These are phyloP conservation scores for Plasmodium ovale DNA, from an alignment of 169 alveolate species.

Conservation along the genomic window DNA sequence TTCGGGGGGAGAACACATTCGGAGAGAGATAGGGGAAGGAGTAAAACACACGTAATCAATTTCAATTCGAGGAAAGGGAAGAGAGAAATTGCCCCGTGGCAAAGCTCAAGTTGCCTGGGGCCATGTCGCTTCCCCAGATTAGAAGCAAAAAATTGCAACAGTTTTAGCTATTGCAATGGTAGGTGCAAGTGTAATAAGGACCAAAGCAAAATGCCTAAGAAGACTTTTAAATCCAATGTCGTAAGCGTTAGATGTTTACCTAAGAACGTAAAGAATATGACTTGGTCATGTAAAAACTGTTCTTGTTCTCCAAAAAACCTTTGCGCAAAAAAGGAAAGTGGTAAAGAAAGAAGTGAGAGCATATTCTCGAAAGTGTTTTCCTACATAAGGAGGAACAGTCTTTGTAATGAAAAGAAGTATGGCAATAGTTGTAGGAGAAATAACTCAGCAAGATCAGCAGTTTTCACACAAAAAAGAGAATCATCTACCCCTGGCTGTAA, in stretches of 20 bases:
- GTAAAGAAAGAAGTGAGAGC: constrained; percentile 3
- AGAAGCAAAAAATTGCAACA: neutral
- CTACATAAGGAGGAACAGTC: constrained; percentile 46
- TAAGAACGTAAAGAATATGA: neutral
- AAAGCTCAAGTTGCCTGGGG: neutral
- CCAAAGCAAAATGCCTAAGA: neutral
- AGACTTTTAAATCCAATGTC: constrained; percentile 1
- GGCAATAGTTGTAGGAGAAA: constrained; percentile 17
- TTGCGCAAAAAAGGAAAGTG: constrained; percentile 2
- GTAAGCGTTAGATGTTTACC: constrained; percentile 14
- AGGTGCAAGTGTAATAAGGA: neutral
- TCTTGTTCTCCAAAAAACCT: constrained; percentile 1
- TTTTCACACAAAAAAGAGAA: neutral
- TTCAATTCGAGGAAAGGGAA: neutral
- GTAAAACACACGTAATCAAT: neutral
- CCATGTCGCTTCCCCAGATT: neutral
- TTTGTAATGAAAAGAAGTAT: constrained; percentile 57
- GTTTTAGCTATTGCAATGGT: neutral
- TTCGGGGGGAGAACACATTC: neutral
- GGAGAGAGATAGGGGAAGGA: neutral
- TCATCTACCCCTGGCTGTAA: neutral
- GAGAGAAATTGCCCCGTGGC: neutral
- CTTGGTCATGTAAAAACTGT: constrained; percentile 16
- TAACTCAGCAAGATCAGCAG: constrained; percentile 25
- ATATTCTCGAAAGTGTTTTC: constrained; percentile 39